A percentile compares a stretch with the other conserved stretches of the same genome.
Evolutionary conservation across 2,329 filamentous ascomycete genomes (phyloP).

Genomic region (Cytospora piceicola): DNA sequence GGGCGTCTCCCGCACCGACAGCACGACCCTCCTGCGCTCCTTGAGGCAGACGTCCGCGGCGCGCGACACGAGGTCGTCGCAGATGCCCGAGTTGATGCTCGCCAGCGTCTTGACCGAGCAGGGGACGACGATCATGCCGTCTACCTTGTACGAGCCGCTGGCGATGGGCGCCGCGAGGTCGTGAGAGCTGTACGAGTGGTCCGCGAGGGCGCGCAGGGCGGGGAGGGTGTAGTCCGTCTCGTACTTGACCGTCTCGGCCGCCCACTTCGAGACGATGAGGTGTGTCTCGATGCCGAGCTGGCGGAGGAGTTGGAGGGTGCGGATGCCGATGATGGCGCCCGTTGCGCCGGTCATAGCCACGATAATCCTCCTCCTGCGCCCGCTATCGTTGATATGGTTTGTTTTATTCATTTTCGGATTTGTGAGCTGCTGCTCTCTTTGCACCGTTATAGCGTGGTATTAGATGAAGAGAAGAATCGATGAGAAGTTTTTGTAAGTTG

Average conservation of each 20-base stretch:
- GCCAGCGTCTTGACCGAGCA: constrained; percentile 55
- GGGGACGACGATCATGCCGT: constrained; percentile 53
- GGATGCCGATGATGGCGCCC: constrained; percentile 49
- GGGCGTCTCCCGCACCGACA: constrained; percentile 50
- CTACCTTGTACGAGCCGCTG: constrained; percentile 47
- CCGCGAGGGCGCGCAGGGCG: constrained; percentile 45
- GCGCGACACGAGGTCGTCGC: constrained; percentile 50
- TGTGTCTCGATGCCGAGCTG: constrained; percentile 51
- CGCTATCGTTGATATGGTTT: not conserved
- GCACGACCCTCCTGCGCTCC: constrained; percentile 45
- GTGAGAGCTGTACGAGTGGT: constrained; percentile 43
- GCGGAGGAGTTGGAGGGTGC: constrained; percentile 45
- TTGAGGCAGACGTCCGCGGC: constrained; percentile 53
- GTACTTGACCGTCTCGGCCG: constrained; percentile 50
- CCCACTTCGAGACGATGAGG: constrained; percentile 54
- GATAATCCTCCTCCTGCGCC: constrained; percentile 43
- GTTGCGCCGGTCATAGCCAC: constrained; percentile 56
- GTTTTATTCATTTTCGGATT: not conserved
- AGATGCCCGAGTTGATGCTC: constrained; percentile 45
- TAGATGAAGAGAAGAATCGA: not conserved
- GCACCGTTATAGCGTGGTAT: not conserved
- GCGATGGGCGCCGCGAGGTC: constrained; percentile 51
- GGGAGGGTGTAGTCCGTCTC: constrained; percentile 46
- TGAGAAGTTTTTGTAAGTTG: not conserved
- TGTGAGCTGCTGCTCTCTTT: not conserved